Evolutionary conservation across 352 stramenopile genomes (phyloP), one percentile per base, ranked within the genome.

Genomic region (Phytophthora sojae): DNA sequence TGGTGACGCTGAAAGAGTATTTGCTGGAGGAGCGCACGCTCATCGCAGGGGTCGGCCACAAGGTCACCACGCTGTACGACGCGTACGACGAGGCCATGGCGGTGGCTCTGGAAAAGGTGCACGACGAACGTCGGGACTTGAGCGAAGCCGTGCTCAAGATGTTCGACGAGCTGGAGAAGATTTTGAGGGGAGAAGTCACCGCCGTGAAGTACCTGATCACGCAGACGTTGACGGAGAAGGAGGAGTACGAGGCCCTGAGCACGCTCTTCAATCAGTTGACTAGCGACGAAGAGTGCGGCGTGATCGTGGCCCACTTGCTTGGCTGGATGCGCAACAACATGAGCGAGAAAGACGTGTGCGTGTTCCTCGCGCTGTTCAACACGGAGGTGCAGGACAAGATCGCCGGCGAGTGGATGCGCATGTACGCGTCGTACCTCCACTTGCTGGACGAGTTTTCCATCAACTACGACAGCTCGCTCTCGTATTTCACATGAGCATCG

Each of bases 271-370:
- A 87, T 47, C 74, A 89, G 56, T 54, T 93, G 37, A 81, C 67
- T 15, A 68, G 57, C n/a, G 82, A 89, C 54, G 80, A 90, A 9
- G 76, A 82, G 37, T 69, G 64, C 37, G 76, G 79, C 45, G 75
- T 91, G 19, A 76, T 91, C 37, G 63, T 91, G 25, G 80, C 83
- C 4, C 87, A 91, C 65, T 44, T 93, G 32, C 75, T 93, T 4
- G 85, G 83, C 4, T 93, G 83, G 83, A 91, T 93, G 85, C 85
- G 82, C 61, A 80, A 77, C 29, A 72, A 82, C 57, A 75, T 89
- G 67, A 72, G 60, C 37, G 81, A 87, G 21, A 56, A 71, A 7
- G 81, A 91, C 29, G 76, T 87, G 55, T 64, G 79, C 29, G 63
- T 76, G 5, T 93, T 93, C 56, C 65, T 91, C 14, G 65, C 67